Conservation (phyloP, 805 yeast genomes). For the Yarrowia keelungensis region DNA sequence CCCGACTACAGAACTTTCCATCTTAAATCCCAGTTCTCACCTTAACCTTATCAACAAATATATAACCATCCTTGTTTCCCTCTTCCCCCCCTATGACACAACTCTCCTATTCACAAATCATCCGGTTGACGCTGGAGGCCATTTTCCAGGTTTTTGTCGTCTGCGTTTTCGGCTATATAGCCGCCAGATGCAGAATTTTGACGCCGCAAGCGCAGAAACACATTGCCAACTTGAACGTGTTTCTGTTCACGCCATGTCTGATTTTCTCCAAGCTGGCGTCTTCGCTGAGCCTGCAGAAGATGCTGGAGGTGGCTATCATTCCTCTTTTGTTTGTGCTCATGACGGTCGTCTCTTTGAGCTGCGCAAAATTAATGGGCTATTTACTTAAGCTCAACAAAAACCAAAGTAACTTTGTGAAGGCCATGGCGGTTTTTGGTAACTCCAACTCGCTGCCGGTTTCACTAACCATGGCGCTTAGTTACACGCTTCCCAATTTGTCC, state of each 20-base stretch:
- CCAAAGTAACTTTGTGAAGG: conserved; percentile 90
- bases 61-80: background rate
- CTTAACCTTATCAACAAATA: background rate
- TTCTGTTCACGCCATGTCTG: conserved; percentile 92
- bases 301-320: conserved; percentile 79
- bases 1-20: no score
- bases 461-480: conserved; percentile 71
- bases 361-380: conserved; percentile 64
- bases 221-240: conserved; percentile 81
- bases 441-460: conserved; percentile 95
- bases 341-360: conserved; percentile 73
- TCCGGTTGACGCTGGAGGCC: conserved; percentile 57
- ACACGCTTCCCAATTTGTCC: conserved; percentile 61
- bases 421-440: conserved; percentile 97
- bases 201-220: conserved; percentile 76
- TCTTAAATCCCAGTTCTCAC: background rate
- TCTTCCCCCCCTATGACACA: background rate
- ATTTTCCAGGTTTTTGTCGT: conserved; percentile 88
- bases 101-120: conserved; percentile 25
- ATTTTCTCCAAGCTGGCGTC: conserved; percentile 81
- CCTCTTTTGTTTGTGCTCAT: conserved; percentile 84
- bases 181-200: conserved; percentile 76
- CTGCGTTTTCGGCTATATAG: conserved; percentile 83
- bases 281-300: conserved; percentile 72
- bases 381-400: conserved; percentile 67